Evolutionary conservation across 257 asterid species (phyloP).

Genomic region (Solanum lycopersicoides): DNA sequence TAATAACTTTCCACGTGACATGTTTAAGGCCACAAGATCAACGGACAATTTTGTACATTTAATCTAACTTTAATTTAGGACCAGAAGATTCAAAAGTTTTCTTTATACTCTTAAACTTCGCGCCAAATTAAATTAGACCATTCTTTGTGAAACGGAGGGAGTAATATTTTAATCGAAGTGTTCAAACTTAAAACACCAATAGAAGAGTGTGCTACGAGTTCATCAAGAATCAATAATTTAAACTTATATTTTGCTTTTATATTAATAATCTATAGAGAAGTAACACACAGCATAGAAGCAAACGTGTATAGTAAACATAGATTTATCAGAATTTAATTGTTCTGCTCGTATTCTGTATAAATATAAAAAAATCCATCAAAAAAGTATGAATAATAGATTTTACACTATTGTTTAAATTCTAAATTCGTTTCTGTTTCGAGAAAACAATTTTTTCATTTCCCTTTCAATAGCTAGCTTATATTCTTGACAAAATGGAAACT

Average conservation of each 20-base stretch:
- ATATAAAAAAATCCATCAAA: background rate
- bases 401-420: background rate
- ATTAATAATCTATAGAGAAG: background rate
- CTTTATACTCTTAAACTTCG: no score
- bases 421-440: fast-evolving
- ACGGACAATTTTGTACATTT: no score
- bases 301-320: background rate
- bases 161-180: background rate
- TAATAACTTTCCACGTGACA: no score
- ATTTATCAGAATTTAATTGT: background rate
- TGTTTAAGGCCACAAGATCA: no score
- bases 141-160: no score
- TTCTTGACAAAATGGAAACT: background rate
- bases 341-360: background rate
- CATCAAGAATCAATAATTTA: background rate
- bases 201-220: background rate
- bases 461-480: background rate
- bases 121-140: no score
- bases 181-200: background rate
- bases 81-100: no score
- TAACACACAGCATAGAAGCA: background rate
- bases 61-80: no score
- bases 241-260: background rate
- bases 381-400: background rate
- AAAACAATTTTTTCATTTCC: background rate